These are phyloP conservation scores for Biancaea sappan DNA, from an alignment of 306 rosid genomes.

Conservation along the genomic window DNA sequence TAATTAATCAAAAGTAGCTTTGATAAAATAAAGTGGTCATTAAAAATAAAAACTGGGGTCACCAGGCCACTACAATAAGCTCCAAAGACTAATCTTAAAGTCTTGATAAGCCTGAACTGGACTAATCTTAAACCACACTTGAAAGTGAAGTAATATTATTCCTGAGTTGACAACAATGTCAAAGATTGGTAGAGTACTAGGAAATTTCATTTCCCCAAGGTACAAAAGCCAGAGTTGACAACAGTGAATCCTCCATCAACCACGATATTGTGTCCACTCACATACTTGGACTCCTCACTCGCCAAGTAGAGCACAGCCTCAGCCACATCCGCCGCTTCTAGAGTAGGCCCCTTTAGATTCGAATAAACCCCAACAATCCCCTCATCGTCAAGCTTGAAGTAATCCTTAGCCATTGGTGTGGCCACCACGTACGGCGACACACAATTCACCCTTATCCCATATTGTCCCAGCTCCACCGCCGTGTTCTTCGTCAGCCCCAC, in stretches of 20 bases:
- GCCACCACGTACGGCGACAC: constrained; percentile 45
- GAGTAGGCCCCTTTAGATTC: constrained; percentile 34
- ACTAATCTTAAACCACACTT: too few species aligned
- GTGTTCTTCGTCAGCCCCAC: constrained; percentile 46
- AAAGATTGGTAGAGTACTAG: too few species aligned
- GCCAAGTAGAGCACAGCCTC: constrained; percentile 57
- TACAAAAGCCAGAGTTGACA: constrained; percentile 6
- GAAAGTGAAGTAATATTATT: too few species aligned
- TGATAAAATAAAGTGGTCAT: too few species aligned
- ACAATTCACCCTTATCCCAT: constrained; percentile 57
- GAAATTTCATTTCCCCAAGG: constrained; percentile 20
- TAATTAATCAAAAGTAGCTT: too few species aligned
- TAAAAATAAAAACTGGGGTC: too few species aligned
- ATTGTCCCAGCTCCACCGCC: constrained; percentile 52
- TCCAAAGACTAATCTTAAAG: too few species aligned
- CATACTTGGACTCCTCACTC: constrained; percentile 54
- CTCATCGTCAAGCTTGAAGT: constrained; percentile 32
- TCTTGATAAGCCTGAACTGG: too few species aligned
- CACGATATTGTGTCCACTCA: constrained; percentile 51
- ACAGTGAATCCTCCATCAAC: constrained; percentile 53
- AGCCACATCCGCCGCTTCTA: constrained; percentile 44
- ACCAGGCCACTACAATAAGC: too few species aligned
- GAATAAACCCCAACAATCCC: constrained; percentile 17
- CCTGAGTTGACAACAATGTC: too few species aligned
- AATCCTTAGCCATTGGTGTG: constrained; percentile 40